phyloP scores from a whole-genome alignment of 2,329 filamentous ascomycete species.

The Aureobasidium sp. region DNA sequence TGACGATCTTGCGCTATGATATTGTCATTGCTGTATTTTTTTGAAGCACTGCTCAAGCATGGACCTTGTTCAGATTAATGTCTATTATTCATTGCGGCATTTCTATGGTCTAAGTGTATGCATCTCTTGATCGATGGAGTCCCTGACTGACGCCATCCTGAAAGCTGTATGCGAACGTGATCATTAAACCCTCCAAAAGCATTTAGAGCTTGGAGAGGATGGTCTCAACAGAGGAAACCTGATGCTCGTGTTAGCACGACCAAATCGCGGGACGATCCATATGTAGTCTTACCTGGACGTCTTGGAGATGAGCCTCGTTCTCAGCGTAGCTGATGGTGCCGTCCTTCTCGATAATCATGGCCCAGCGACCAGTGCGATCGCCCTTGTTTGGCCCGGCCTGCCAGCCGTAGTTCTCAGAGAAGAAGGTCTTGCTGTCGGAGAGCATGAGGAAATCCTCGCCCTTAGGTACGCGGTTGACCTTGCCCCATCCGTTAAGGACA shows the following conservation, averaged over 20 bases:
- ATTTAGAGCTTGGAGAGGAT: slow-evolving; percentile 43
- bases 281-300: slow-evolving; percentile 38
- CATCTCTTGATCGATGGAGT: neutral
- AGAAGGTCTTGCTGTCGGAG: slow-evolving; percentile 57
- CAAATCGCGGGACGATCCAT: neutral
- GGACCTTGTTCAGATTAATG: neutral
- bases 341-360: slow-evolving; percentile 68
- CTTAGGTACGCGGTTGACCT: slow-evolving; percentile 69
- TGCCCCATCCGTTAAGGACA: slow-evolving; percentile 68
- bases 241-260: slow-evolving; percentile 25
- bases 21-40: neutral
- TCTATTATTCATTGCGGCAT: slow-evolving; percentile 7
- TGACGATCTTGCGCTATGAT: too few relatives aligned
- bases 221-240: slow-evolving; percentile 44
- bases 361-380: slow-evolving; percentile 71
- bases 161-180: too few relatives aligned
- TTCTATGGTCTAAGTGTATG: slow-evolving; percentile 6
- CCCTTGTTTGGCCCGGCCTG: slow-evolving; percentile 48
- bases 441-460: slow-evolving; percentile 72
- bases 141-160: neutral
- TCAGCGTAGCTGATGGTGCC: slow-evolving; percentile 78
- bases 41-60: neutral
- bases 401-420: slow-evolving; percentile 72
- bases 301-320: slow-evolving; percentile 53
- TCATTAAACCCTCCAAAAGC: too few relatives aligned